Evolutionary conservation across 257 asterid species (phyloP).

Genomic region (Henckelia pumila): DNA sequence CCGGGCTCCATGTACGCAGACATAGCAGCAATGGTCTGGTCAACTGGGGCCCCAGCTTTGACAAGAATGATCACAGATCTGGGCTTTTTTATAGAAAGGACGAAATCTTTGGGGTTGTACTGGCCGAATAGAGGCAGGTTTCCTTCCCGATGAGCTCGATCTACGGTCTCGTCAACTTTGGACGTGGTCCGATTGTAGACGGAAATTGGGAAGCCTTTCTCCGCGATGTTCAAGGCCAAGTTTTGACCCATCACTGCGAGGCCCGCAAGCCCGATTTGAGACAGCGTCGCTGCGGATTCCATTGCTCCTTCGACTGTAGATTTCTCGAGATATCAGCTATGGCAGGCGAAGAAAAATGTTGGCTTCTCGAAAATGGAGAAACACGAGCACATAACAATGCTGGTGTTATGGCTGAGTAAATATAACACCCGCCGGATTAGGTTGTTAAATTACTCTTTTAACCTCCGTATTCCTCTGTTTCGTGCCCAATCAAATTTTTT

Average conservation of each 20-base stretch:
- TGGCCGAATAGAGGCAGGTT: slow-evolving; percentile 66
- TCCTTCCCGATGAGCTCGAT: slow-evolving; percentile 79
- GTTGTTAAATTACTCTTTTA: not conserved
- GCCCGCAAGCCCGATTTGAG: slow-evolving; percentile 74
- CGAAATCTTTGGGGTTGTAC: slow-evolving; percentile 66
- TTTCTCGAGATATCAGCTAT: not conserved
- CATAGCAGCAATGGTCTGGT: slow-evolving; percentile 77
- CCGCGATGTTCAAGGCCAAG: slow-evolving; percentile 84
- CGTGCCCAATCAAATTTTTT: no score
- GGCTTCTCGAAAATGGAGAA: slow-evolving; percentile 9
- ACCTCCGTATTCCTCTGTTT: not conserved
- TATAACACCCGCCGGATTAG: not conserved
- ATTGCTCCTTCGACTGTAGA: slow-evolving; percentile 18
- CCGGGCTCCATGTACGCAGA: slow-evolving; percentile 86
- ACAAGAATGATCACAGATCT: slow-evolving; percentile 81
- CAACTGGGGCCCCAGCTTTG: slow-evolving; percentile 93
- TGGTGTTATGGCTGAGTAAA: not conserved
- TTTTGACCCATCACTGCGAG: slow-evolving; percentile 93
- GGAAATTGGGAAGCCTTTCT: slow-evolving; percentile 84
- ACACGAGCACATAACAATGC: not conserved
- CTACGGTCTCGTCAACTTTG: slow-evolving; percentile 78
- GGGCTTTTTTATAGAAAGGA: slow-evolving; percentile 64
- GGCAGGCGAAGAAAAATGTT: not conserved
- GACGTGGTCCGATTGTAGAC: slow-evolving; percentile 74
- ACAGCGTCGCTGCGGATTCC: slow-evolving; percentile 44